Evolutionary conservation across 352 stramenopile genomes (phyloP).

Genomic region (Globisporangium carolinianum): DNA sequence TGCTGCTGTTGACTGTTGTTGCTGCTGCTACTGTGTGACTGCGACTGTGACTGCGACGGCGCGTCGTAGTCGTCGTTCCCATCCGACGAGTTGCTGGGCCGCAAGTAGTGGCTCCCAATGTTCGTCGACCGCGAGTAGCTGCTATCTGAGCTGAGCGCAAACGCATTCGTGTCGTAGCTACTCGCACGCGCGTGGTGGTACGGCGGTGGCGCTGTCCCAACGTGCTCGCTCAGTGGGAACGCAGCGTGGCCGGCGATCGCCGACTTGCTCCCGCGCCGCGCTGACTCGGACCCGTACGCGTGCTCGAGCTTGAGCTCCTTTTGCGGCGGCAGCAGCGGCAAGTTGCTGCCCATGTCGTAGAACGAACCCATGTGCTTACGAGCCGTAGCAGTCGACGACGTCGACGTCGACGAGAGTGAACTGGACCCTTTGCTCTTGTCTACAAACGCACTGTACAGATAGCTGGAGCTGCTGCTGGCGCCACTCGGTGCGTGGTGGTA

Average conservation of each 20-base stretch:
- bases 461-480: too few relatives aligned
- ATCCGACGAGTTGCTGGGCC: slow-evolving; percentile 20
- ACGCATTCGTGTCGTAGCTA: slow-evolving; percentile 15
- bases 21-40: slow-evolving; percentile 32
- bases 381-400: too few relatives aligned
- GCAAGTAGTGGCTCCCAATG: slow-evolving; percentile 22
- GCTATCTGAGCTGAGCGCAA: slow-evolving; percentile 23
- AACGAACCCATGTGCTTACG: too few relatives aligned
- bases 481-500: too few relatives aligned
- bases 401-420: too few relatives aligned
- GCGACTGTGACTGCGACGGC: slow-evolving; percentile 33
- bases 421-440: too few relatives aligned
- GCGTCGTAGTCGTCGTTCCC: slow-evolving; percentile 31
- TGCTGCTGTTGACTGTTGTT: slow-evolving; percentile 11
- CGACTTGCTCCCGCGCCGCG: slow-evolving; percentile 13
- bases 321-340: too few relatives aligned
- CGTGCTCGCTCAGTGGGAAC: slow-evolving; percentile 13
- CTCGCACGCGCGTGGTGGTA: slow-evolving; percentile 14
- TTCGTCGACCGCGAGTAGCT: slow-evolving; percentile 8
- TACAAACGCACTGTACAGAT: too few relatives aligned
- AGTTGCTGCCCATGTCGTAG: too few relatives aligned
- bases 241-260: slow-evolving; percentile 13
- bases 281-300: slow-evolving; percentile 24
- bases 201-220: slow-evolving; percentile 5
- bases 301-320: too few relatives aligned